Conservation (phyloP, 768 basidiomycete genomes). For the Thelephora ganbajun region DNA sequence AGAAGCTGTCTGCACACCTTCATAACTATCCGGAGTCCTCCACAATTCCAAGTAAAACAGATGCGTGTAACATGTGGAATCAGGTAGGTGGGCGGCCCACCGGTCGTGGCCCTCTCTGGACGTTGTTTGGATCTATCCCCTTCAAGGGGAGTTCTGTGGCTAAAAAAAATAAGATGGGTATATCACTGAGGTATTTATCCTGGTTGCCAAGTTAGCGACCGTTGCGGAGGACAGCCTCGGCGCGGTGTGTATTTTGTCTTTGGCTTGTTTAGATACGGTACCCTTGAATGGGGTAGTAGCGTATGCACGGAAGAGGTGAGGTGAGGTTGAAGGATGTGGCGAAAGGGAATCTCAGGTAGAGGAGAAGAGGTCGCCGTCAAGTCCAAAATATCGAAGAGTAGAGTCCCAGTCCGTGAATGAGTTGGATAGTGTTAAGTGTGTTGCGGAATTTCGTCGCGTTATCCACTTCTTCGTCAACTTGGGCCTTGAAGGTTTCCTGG, state of each 20-base stretch:
- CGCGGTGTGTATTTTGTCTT: conserved; percentile 45
- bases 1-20: conserved; percentile 24
- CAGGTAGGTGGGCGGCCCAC: conserved; percentile 27
- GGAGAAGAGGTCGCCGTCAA: conserved; percentile 25
- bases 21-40: conserved; percentile 25
- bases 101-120: conserved; percentile 44
- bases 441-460: conserved; percentile 91
- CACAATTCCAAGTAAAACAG: conserved; percentile 28
- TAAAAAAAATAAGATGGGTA: conserved; percentile 50
- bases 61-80: neutral
- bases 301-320: conserved; percentile 66
- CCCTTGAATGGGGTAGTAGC: conserved; percentile 55
- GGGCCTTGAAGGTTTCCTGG: conserved; percentile 77
- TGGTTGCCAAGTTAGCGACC: conserved; percentile 74
- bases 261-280: conserved; percentile 45
- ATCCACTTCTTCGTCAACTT: conserved; percentile 81
- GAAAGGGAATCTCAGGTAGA: conserved; percentile 26
- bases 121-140: conserved; percentile 22
- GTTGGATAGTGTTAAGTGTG: conserved; percentile 56
- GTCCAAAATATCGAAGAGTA: conserved; percentile 50
- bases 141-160: conserved; percentile 28
- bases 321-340: conserved; percentile 24
- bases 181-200: conserved; percentile 64
- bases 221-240: conserved; percentile 65
- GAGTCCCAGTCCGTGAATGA: conserved; percentile 64